Base-by-base conservation (phyloP, 345 rosid species). In the Psidium friedrichsthalianum region DNA sequence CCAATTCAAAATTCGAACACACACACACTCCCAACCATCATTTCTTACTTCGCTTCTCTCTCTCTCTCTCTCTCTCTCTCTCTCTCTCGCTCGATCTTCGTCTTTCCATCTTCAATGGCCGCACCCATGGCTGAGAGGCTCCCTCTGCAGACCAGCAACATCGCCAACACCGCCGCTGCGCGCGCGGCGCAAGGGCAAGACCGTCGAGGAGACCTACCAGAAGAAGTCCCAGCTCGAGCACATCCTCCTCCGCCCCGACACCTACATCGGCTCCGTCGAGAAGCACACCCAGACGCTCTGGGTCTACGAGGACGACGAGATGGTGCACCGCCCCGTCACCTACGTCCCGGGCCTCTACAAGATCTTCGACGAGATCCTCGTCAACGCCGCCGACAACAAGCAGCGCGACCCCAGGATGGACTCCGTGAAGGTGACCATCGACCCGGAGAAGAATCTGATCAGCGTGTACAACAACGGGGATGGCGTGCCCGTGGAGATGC, bases 221-320 rank as follows among this genome's bases (percentile, higher is more conserved):
- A 98, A 98, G 93, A 98, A 98, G 86, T 87, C 94, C 36, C 99
- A 96, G 93, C 93, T 98, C 1, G 99, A 96, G 89, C 99, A 96
- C 90, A 98, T 98, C 88, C 91, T 98, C 52, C 99, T 96, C 86
- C 98, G 99, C 22, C 99, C 99, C 2, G 99, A 98, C 89, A 96
- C 99, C 49, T 98, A 98, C 92, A 90, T 98, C 87, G 99, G 99
- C 49, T 98, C 99, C 16, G 92, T 96, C 84, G 99, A 98, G 93
- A 95, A 98, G 87, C 99, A 96, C 85, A 90, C 93, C 6, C 99
- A 95, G 58, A 85, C 84, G 5, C 95, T 97, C 7, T 97, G 99
- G 99, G 94, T 96, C 47, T 96, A 91, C 84, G 98, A 97, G 74
- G 85, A 90, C 44, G 96, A 91, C 2, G 91, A 90, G 82, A 96